Evolutionary conservation across 768 basidiomycete species (phyloP).

Genomic region (Panellus pusillus): DNA sequence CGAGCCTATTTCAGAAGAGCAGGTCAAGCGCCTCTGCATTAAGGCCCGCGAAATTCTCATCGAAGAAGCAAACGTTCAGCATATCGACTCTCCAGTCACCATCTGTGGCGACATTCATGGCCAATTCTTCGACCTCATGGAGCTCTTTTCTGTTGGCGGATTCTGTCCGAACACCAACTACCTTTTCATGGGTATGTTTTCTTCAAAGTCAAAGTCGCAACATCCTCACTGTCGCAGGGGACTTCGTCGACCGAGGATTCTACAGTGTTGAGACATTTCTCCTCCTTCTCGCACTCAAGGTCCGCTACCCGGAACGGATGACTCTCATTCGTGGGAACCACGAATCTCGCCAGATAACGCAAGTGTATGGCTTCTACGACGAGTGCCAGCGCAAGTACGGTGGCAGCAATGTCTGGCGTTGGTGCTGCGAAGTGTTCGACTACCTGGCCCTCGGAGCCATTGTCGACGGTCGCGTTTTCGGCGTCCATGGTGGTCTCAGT

Average conservation of each 20-base stretch:
- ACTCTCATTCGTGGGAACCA: slow-evolving; percentile 97
- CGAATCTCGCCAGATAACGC: slow-evolving; percentile 96
- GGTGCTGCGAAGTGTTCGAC: slow-evolving; percentile 98
- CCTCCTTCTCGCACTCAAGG: slow-evolving; percentile 91
- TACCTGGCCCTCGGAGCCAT: slow-evolving; percentile 93
- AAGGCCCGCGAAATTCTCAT: slow-evolving; percentile 96
- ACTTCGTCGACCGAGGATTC: slow-evolving; percentile 97
- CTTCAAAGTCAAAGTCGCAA: slow-evolving; percentile 8
- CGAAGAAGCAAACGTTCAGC: slow-evolving; percentile 97
- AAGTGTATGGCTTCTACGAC: slow-evolving; percentile 93
- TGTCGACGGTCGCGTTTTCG: slow-evolving; percentile 96
- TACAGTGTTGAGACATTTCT: slow-evolving; percentile 97
- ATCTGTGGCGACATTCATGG: slow-evolving; percentile 97
- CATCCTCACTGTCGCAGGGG: slow-evolving; percentile 55
- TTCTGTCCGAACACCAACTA: slow-evolving; percentile 93
- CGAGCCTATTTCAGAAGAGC: slow-evolving; percentile 92
- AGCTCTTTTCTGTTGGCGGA: slow-evolving; percentile 91
- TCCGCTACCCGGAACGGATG: slow-evolving; percentile 96
- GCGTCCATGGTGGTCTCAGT: slow-evolving; percentile 95
- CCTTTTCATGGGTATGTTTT: slow-evolving; percentile 85
- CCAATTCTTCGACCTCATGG: slow-evolving; percentile 95
- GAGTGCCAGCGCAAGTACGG: slow-evolving; percentile 98
- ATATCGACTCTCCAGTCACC: slow-evolving; percentile 94
- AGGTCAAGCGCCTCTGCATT: slow-evolving; percentile 92
- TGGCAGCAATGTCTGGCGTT: slow-evolving; percentile 91